A percentile compares a stretch with the other conserved stretches of the same genome.
phyloP scores from a whole-genome alignment of 208 protist genomes.

The Phytomonas francai region DNA sequence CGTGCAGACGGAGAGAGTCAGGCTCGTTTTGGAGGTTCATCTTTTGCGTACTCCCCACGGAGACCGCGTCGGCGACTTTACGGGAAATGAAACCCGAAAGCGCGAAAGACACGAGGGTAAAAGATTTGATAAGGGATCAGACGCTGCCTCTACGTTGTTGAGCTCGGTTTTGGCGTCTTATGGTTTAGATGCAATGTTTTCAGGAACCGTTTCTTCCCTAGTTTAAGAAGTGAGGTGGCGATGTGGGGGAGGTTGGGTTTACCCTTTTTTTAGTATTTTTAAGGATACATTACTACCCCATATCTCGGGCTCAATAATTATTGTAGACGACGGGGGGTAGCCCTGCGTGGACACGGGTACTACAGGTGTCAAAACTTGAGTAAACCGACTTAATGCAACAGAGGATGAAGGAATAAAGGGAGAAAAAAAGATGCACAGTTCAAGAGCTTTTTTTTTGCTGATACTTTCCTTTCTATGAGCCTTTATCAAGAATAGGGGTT shows the following conservation, averaged over 20 bases:
- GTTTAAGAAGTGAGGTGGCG: conserved; percentile 6
- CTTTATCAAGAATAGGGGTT: not conserved
- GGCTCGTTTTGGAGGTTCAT: conserved; percentile 44
- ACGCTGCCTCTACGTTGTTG: not conserved
- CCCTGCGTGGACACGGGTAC: too few species aligned
- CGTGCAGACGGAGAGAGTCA: conserved; percentile 54
- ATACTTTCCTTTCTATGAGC: not conserved
- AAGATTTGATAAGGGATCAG: not conserved
- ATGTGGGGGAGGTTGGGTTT: not conserved
- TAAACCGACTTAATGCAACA: too few species aligned
- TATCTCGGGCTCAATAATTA: too few species aligned
- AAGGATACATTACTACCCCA: not conserved
- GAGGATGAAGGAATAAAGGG: too few species aligned
- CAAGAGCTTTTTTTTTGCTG: conserved; percentile 2
- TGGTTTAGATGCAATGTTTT: conserved; percentile 25
- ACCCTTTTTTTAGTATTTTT: not conserved
- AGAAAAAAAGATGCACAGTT: not conserved
- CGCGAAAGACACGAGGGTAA: not conserved
- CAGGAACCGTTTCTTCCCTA: conserved; percentile 28
- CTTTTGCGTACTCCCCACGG: conserved; percentile 18
- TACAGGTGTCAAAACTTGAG: too few species aligned
- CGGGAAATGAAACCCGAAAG: too few species aligned
- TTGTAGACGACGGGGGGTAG: too few species aligned
- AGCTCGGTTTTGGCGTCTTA: conserved; percentile 6
- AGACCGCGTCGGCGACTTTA: too few species aligned